Percentiles rank a stretch among this genome's conserved stretches.
phyloP scores from a whole-genome alignment of 2,329 filamentous ascomycete genomes.

The Trichoderma aggressivum region DNA sequence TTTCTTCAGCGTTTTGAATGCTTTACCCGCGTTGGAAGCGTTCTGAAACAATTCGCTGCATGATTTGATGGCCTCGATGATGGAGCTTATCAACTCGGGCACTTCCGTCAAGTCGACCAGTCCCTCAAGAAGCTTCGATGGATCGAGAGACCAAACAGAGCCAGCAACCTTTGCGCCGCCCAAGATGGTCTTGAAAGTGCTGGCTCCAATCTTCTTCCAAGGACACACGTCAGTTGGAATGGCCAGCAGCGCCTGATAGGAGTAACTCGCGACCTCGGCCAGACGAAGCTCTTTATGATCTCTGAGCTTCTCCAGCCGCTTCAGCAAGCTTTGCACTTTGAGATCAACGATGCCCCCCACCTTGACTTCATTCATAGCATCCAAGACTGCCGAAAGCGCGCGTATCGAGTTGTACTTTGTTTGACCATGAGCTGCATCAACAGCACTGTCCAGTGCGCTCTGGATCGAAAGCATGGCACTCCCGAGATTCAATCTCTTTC shows the following conservation, averaged over 20 bases:
- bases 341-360: neutral
- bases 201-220: neutral
- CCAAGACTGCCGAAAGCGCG: neutral
- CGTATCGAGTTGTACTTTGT: neutral
- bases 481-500: neutral
- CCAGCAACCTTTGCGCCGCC: neutral
- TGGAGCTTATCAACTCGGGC: neutral
- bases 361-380: neutral
- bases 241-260: neutral
- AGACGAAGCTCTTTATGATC: neutral
- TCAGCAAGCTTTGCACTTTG: neutral
- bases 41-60: neutral
- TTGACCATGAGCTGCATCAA: neutral
- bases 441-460: neutral
- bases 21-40: neutral
- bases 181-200: neutral
- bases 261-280: neutral
- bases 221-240: neutral
- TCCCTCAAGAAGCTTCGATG: neutral
- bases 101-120: neutral
- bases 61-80: neutral
- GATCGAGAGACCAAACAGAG: neutral
- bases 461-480: neutral
- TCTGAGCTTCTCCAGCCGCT: neutral
- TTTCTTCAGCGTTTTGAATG: neutral